Conservation (phyloP, 306 rosid species). For the Rosa rugosa region DNA sequence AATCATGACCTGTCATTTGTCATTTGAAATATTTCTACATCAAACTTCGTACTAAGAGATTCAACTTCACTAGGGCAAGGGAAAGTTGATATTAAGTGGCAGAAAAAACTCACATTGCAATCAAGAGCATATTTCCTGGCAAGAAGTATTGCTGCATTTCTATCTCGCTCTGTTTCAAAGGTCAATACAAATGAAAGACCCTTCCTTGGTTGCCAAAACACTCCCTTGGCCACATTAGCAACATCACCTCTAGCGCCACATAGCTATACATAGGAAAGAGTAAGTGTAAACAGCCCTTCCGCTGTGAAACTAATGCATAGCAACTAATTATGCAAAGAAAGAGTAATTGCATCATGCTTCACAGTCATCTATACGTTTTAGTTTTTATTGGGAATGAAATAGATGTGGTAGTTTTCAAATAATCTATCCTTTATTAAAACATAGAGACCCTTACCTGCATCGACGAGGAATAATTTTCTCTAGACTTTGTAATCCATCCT, state of each 20-base stretch:
- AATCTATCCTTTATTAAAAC: neutral
- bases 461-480: slow-evolving; percentile 83
- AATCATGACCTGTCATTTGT: slow-evolving; percentile 72
- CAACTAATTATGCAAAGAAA: neutral
- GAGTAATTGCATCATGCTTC: neutral
- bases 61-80: neutral
- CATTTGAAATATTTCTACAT: slow-evolving; percentile 4
- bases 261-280: slow-evolving; percentile 41
- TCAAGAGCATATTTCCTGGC: slow-evolving; percentile 88
- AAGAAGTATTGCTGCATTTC: slow-evolving; percentile 76
- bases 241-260: slow-evolving; percentile 72
- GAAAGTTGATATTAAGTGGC: neutral
- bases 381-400: neutral
- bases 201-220: slow-evolving; percentile 94
- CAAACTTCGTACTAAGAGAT: slow-evolving; percentile 1
- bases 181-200: slow-evolving; percentile 77
- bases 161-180: slow-evolving; percentile 83
- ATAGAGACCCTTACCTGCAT: slow-evolving; percentile 69
- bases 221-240: slow-evolving; percentile 55
- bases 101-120: slow-evolving; percentile 68
- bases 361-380: neutral
- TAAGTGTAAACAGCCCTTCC: slow-evolving; percentile 16
- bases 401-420: neutral
- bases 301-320: neutral
- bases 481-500: slow-evolving; percentile 97